Percentiles rank a stretch among this genome's conserved stretches.
Conservation (phyloP, 306 rosid species). For the Ammopiptanthus mongolicus region DNA sequence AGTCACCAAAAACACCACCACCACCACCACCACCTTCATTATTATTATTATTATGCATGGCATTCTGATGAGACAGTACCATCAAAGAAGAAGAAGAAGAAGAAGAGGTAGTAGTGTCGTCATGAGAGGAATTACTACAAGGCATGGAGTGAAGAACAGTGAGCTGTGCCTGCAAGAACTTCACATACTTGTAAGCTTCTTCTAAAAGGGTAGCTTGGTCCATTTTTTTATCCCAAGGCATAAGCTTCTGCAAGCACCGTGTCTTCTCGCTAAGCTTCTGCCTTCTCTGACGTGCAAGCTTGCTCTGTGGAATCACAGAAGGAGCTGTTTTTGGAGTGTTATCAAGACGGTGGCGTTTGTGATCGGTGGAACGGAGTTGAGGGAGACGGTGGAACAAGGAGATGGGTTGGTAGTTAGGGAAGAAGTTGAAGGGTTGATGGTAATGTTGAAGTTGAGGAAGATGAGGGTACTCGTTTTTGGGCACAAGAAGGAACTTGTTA, state of each 20-base stretch:
- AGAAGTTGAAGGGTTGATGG: conserved; percentile 23
- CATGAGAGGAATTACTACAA: neutral
- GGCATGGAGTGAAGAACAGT: conserved; percentile 67
- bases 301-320: conserved; percentile 36
- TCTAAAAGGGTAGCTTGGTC: conserved; percentile 66
- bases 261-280: conserved; percentile 80
- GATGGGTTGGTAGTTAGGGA: neutral
- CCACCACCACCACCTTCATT: neutral
- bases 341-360: conserved; percentile 31
- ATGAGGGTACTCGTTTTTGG: conserved; percentile 34
- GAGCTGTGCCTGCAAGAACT: conserved; percentile 70
- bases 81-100: neutral
- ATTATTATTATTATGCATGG: too few relatives aligned
- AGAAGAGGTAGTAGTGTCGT: too few relatives aligned
- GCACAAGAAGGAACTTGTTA: neutral
- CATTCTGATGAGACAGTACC: neutral
- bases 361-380: conserved; percentile 28
- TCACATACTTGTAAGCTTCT: conserved; percentile 65
- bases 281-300: conserved; percentile 53
- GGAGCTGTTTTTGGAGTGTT: neutral
- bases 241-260: conserved; percentile 67
- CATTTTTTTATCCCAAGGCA: conserved; percentile 91
- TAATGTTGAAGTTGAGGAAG: neutral
- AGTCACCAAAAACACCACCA: conserved; percentile 24
- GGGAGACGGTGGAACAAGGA: conserved; percentile 41